Base-by-base conservation (phyloP, 176 grass and related monocot species). In the Thalia dealbata region DNA sequence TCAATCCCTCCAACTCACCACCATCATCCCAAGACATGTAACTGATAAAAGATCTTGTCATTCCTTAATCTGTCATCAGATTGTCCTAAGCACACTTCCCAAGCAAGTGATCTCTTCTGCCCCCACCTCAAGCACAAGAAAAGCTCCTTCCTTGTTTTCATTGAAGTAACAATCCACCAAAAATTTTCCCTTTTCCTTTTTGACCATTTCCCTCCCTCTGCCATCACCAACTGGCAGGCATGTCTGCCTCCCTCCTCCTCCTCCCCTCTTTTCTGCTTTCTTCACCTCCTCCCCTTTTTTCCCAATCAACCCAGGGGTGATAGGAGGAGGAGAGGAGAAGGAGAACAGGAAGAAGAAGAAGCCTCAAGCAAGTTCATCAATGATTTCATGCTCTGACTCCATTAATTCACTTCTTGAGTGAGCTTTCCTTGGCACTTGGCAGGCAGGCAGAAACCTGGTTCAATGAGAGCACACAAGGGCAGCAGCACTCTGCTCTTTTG, bases 11-110 rank as follows among this genome's bases (percentile, higher is more conserved):
- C 10, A 26, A 62, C 60, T 38, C 32, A 38, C 4, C 32, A 38
- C 4, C 32, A 38, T 29, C 65, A 68, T 68, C 65, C 18, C 30
- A 43, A 68, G 35, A 68, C 65, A 43, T 12, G 32, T 2, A 38
- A 38, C 32, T 2, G 32, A 38, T 38, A 38, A 22, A 41, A 44
- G 32, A 38, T 42, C 35, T 42, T 68, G 18, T 43, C 35, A 22
- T 68, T 68, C 65, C 65, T 43, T 68, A 23, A 68, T 43, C 7
- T 68, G 30, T 68, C 64, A 64, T 64, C 61, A 64, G 28, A 64
- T 64, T 64, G 64, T 42, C 32, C 32, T 30, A 22, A 21, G n/a
- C 65, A 68, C 65, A 68, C 54, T 8, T 58, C 54, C 54, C 54
- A 58, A 58, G 54, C 54, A 44, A 68, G 65, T 68, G 35, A 43